Base-by-base conservation (phyloP, 2,329 filamentous ascomycete species). In the Pseudogymnoascus sp. region DNA sequence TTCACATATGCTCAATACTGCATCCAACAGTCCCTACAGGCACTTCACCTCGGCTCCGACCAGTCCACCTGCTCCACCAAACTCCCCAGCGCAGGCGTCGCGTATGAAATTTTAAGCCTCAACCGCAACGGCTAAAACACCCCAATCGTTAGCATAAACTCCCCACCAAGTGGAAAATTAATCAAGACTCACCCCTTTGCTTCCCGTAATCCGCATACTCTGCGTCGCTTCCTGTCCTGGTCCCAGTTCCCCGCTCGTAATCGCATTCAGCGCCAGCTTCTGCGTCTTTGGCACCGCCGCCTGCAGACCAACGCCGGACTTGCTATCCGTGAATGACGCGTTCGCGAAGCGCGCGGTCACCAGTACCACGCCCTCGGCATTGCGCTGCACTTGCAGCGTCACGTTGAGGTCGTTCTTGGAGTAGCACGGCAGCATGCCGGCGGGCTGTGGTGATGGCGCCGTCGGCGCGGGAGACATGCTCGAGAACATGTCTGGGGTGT, bases 201-300 rank as follows among this genome's bases (percentile, higher is more conserved):
- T 86, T 63, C 89, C 86, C 61, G 83, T 83, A 62, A 99, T 84
- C 70, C 90, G 88, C 90, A 99, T 95, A 68, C 85, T 81, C 75
- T 97, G 94, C 62, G 87, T 91, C 13, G 91, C 92, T 71, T 96
- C 91, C 39, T 86, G 83, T 12, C 90, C 90, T 5, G 85, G 83
- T 10, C 78, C 83, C 41, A 99, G 71, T 30, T 95, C 89, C 3
- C 85, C 76, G 65, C 83, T 89, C 65, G 90, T 95, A 65, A 99
- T 96, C 61, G 87, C 90, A 71, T 95, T 87, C 65, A 99, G 76
- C 71, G 96, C 91, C 68, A 99, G 75, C 72, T 94, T 96, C 75
- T 99, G 94, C 45, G 89, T 90, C 75, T 97, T 99, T 7, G 94
- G 94, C 59, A 99, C 94, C 0, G 94, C 94, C 41, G 92, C 94